These are phyloP conservation scores for Stephania japonica DNA, from an alignment of 164 flowering plant genomes.

Conservation along the genomic window DNA sequence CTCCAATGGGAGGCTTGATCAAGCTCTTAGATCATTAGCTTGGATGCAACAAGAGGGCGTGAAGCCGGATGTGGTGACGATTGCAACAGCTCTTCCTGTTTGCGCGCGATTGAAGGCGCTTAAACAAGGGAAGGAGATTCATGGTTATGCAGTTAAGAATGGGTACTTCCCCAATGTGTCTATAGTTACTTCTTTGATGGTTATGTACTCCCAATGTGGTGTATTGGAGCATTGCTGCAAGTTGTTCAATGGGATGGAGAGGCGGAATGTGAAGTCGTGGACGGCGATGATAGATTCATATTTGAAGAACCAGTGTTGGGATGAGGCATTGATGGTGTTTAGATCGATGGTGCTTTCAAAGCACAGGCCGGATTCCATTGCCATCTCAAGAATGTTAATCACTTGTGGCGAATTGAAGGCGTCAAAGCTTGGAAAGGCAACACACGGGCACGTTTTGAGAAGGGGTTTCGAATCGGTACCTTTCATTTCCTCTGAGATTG, in stretches of 20 bases:
- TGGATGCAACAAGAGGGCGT: constrained; percentile 98
- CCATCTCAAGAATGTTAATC: constrained; percentile 47
- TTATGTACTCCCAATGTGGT: constrained; percentile 80
- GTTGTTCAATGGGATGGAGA: constrained; percentile 51
- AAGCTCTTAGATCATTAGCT: constrained; percentile 64
- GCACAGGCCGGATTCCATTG: constrained; percentile 72
- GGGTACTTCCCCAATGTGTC: constrained; percentile 64
- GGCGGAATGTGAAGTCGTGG: constrained; percentile 71
- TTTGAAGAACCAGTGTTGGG: constrained; percentile 30
- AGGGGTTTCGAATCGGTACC: constrained; percentile 45
- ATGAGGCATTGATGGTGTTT: constrained; percentile 52
- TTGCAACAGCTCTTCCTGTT: constrained; percentile 80
- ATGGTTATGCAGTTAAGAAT: constrained; percentile 60
- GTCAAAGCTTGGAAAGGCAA: constrained; percentile 64
- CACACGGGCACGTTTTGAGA: constrained; percentile 70
- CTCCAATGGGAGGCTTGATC: constrained; percentile 63
- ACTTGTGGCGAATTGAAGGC: constrained; percentile 40
- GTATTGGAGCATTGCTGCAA: constrained; percentile 33
- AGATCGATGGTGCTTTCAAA: constrained; percentile 67
- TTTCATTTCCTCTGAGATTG: constrained; percentile 54
- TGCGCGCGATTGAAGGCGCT: constrained; percentile 61
- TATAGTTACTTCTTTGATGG: constrained; percentile 61
- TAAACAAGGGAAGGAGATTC: constrained; percentile 68
- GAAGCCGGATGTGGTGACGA: constrained; percentile 78
- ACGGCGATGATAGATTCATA: constrained; percentile 82